phyloP scores from a whole-genome alignment of 2,329 filamentous ascomycete species.

The Diaporthe citriasiana region DNA sequence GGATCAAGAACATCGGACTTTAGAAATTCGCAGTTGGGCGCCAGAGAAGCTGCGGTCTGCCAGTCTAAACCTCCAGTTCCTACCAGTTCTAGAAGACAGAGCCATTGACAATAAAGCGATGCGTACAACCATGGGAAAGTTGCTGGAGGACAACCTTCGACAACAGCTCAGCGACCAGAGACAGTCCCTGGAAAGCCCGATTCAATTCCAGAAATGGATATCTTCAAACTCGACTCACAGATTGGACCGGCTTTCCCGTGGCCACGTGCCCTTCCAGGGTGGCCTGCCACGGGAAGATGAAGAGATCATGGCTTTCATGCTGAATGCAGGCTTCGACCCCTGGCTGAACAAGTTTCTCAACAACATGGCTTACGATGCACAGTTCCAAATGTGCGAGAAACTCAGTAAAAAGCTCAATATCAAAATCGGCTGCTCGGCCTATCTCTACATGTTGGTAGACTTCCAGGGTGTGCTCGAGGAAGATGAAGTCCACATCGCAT shows the following conservation, averaged over 20 bases:
- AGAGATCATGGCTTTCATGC: constrained; percentile 67
- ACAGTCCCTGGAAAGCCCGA: constrained; percentile 63
- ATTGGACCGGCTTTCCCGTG: constrained; percentile 56
- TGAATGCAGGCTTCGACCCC: constrained; percentile 73
- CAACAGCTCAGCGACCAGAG: constrained; percentile 67
- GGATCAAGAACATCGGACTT: constrained; percentile 69
- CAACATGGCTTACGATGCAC: constrained; percentile 60
- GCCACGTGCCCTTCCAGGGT: constrained; percentile 59
- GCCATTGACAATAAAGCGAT: constrained; percentile 62
- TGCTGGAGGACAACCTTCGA: constrained; percentile 65
- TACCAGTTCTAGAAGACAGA: constrained; percentile 76
- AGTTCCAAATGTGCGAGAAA: constrained; percentile 65
- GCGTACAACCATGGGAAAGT: constrained; percentile 61
- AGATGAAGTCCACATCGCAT: constrained; percentile 77
- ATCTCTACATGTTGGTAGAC: constrained; percentile 77
- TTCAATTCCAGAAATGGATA: constrained; percentile 68
- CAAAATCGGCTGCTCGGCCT: constrained; percentile 71
- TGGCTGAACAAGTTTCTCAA: constrained; percentile 62
- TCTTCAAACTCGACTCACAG: constrained; percentile 55
- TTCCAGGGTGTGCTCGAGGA: constrained; percentile 72
- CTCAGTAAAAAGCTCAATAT: constrained; percentile 72
- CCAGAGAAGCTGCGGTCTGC: constrained; percentile 65
- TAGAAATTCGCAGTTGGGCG: constrained; percentile 70
- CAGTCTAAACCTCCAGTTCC: constrained; percentile 75
- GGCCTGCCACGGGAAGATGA: constrained; percentile 65